These are phyloP conservation scores for Xylaria flabelliformis DNA, from an alignment of 495 filamentous ascomycete species.

Conservation along the genomic window DNA sequence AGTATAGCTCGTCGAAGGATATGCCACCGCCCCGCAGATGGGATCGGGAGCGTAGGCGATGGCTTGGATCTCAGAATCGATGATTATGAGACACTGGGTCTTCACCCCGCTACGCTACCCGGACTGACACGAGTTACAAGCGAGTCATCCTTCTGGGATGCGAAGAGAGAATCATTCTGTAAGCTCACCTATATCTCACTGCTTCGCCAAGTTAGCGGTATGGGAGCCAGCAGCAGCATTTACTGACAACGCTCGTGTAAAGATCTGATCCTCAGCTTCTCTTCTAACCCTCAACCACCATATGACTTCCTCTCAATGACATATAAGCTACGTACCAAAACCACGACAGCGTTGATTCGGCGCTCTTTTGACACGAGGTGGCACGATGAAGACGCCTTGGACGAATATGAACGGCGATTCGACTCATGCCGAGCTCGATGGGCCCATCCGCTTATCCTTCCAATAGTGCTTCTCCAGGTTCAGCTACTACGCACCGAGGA, in stretches of 20 bases:
- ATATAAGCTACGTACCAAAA: constrained; percentile 38
- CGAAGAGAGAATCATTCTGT: constrained; percentile 39
- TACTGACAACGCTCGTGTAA: constrained; percentile 1
- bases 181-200: constrained; percentile 16
- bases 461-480: constrained; percentile 43
- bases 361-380: constrained; percentile 42
- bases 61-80: constrained; percentile 39
- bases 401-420: constrained; percentile 43
- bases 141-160: constrained; percentile 44
- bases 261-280: constrained; percentile 45
- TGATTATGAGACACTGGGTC: constrained; percentile 39
- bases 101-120: constrained; percentile 42
- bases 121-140: constrained; percentile 39
- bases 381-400: constrained; percentile 42
- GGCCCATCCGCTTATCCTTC: constrained; percentile 42
- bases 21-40: constrained; percentile 25
- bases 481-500: constrained; percentile 43
- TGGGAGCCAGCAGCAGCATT: constrained; percentile 21
- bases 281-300: constrained; percentile 42
- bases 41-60: constrained; percentile 25
- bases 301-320: constrained; percentile 47
- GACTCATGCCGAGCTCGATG: constrained; percentile 42
- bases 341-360: constrained; percentile 40
- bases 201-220: not conserved
- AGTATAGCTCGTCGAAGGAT: constrained; percentile 38